phyloP scores from a whole-genome alignment of 2,329 filamentous ascomycete species.

The Magnaporthiopsis rhizophila region DNA sequence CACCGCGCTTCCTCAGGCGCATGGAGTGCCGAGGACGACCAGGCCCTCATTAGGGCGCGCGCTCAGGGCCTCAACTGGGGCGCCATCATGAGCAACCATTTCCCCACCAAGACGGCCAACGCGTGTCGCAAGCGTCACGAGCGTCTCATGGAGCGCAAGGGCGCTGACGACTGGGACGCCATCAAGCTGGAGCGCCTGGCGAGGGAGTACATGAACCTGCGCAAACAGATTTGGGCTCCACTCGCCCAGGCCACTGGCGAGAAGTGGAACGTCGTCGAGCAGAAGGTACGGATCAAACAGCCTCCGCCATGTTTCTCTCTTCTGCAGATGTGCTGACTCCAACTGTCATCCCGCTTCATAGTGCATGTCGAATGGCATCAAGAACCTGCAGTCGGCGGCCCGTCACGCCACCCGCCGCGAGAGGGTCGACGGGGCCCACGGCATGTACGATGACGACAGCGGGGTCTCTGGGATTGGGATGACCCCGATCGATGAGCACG shows the following conservation, averaged over 20 bases:
- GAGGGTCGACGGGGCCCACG: constrained; percentile 36
- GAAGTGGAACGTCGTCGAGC: constrained; percentile 66
- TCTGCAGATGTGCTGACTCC: not conserved
- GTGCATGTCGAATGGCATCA: constrained; percentile 79
- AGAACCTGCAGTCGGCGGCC: constrained; percentile 66
- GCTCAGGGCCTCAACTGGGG: constrained; percentile 75
- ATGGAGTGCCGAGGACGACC: constrained; percentile 70
- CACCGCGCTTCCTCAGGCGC: constrained; percentile 54
- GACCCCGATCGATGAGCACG: constrained; percentile 51
- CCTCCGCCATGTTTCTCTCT: not conserved
- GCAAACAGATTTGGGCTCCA: constrained; percentile 73
- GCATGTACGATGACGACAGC: constrained; percentile 57
- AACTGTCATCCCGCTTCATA: constrained; percentile 25
- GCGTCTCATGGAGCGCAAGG: constrained; percentile 67
- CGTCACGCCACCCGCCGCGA: constrained; percentile 59
- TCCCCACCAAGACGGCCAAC: constrained; percentile 70
- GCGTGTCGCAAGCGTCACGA: constrained; percentile 88
- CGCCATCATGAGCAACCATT: constrained; percentile 68
- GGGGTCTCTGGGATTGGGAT: constrained; percentile 56
- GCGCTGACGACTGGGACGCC: constrained; percentile 71
- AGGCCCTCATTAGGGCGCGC: constrained; percentile 62
- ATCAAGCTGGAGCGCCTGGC: constrained; percentile 67
- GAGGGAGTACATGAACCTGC: constrained; percentile 69
- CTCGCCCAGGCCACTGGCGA: constrained; percentile 71
- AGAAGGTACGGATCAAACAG: constrained; percentile 38